Conservation (phyloP, 2,329 filamentous ascomycete genomes). For the Botrytis aclada region DNA sequence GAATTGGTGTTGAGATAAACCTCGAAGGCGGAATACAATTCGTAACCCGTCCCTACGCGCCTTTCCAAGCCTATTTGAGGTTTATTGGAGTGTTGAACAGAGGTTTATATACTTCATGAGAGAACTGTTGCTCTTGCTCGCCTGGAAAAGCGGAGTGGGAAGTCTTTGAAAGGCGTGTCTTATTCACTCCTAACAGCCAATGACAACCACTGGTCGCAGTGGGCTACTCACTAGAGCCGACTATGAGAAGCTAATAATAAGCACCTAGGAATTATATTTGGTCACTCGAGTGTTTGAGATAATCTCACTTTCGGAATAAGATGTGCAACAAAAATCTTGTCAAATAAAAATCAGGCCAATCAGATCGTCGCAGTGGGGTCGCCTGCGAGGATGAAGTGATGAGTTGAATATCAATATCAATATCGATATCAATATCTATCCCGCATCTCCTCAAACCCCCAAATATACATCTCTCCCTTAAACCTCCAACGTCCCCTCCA, state of each 20-base stretch:
- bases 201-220: neutral
- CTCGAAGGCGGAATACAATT: neutral
- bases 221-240: too few relatives aligned
- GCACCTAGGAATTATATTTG: neutral
- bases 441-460: neutral
- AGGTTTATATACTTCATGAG: neutral
- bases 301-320: neutral
- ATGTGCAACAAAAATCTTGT: slow-evolving; percentile 2
- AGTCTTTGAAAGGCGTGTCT: neutral
- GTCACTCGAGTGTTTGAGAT: neutral
- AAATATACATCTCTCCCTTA: neutral
- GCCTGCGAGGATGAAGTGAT: neutral
- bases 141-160: neutral
- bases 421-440: neutral
- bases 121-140: neutral
- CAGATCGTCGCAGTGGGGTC: neutral
- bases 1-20: neutral
- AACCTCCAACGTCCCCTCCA: slow-evolving; percentile 29
- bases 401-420: neutral
- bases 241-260: too few relatives aligned
- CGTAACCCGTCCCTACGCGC: too few relatives aligned
- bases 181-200: neutral
- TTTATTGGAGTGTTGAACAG: neutral
- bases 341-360: neutral
- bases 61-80: too few relatives aligned